phyloP scores from a whole-genome alignment of 139 green algal genomes.

The Zygnema cylindricum region DNA sequence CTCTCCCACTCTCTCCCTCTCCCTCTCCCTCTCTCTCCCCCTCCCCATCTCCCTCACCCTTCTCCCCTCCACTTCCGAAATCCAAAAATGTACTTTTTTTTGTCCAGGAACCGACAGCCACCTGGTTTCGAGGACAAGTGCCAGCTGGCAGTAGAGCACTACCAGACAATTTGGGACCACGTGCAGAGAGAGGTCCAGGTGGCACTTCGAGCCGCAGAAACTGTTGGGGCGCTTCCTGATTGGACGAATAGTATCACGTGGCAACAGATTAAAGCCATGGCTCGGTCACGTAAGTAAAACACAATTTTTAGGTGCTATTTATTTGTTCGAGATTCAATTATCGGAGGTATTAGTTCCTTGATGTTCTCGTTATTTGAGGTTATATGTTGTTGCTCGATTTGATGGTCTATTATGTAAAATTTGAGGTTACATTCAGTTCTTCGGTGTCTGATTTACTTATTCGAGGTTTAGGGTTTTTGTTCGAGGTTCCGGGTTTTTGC shows the following conservation, averaged over 20 bases:
- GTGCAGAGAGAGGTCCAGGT: conserved; percentile 43
- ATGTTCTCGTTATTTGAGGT: not conserved
- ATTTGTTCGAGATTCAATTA: no score
- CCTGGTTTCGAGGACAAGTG: conserved; percentile 32
- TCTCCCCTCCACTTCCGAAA: not conserved
- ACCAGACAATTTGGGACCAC: conserved; percentile 34
- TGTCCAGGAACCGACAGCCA: conserved; percentile 32
- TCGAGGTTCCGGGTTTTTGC: no score
- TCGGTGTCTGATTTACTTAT: not conserved
- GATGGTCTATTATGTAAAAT: not conserved
- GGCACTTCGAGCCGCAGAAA: not conserved
- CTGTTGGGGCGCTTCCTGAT: not conserved
- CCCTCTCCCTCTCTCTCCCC: not conserved
- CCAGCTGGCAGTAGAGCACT: conserved; percentile 29
- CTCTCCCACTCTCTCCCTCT: no score
- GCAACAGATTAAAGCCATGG: conserved; percentile 8
- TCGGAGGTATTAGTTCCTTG: conserved; percentile 1
- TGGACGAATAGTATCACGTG: not conserved
- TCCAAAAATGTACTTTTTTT: not conserved
- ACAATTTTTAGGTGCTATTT: no score
- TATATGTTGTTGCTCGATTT: not conserved
- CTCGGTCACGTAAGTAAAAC: not conserved
- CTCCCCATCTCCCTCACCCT: not conserved
- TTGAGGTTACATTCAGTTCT: not conserved
- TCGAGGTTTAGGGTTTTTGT: not conserved